Percentiles rank a stretch among this genome's conserved stretches.
Evolutionary conservation across 768 basidiomycete species (phyloP).

Genomic region (Lepiota venenata): DNA sequence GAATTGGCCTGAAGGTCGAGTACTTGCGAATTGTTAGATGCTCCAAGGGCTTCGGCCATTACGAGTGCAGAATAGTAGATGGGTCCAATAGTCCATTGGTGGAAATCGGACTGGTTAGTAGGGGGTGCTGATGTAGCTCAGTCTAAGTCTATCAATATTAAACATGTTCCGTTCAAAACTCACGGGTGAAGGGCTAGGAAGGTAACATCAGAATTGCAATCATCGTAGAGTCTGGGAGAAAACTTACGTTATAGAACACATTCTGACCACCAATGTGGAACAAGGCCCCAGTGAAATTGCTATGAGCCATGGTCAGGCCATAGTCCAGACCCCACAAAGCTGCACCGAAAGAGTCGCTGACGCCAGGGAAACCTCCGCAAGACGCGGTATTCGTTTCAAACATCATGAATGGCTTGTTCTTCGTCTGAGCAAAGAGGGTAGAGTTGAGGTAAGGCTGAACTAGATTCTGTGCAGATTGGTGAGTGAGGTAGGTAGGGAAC

Average conservation of each 20-base stretch:
- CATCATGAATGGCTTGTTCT: constrained; percentile 52
- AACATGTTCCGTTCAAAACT: constrained; percentile 18
- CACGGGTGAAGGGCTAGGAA: constrained; percentile 53
- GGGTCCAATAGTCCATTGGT: constrained; percentile 74
- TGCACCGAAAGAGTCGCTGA: constrained; percentile 60
- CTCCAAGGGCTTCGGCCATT: constrained; percentile 66
- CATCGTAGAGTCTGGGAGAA: constrained; percentile 8
- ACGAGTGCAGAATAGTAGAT: constrained; percentile 73
- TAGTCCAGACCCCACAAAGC: constrained; percentile 66
- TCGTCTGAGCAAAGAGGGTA: constrained; percentile 37
- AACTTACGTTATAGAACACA: constrained; percentile 61
- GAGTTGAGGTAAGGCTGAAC: constrained; percentile 51
- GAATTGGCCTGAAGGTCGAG: constrained; percentile 57
- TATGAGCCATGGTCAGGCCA: constrained; percentile 52
- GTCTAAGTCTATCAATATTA: background rate
- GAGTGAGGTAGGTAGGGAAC: constrained; percentile 64
- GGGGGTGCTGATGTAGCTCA: constrained; percentile 35
- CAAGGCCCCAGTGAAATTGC: constrained; percentile 48
- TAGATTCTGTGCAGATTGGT: constrained; percentile 48
- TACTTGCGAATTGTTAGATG: constrained; percentile 57
- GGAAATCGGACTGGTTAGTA: constrained; percentile 54
- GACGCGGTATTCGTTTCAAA: constrained; percentile 71
- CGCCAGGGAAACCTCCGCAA: constrained; percentile 65
- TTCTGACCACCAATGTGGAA: constrained; percentile 62
- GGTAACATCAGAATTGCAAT: constrained; percentile 42